Percentiles rank a stretch among this genome's conserved stretches.
These are phyloP conservation scores for Cnidoscolus chayamansa DNA, from an alignment of 441 rosid genomes.

Conservation along the genomic window DNA sequence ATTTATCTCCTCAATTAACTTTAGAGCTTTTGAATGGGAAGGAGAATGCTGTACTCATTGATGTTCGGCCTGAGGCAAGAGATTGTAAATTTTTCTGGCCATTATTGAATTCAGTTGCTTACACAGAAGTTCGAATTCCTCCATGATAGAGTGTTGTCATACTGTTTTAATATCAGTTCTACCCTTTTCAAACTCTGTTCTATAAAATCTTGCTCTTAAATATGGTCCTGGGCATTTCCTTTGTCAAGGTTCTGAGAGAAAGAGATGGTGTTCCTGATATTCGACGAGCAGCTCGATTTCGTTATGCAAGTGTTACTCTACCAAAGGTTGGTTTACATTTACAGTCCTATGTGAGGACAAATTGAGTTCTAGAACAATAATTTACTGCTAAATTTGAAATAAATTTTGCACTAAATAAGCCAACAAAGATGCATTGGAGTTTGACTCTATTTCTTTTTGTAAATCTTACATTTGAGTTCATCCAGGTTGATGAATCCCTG, in stretches of 20 bases:
- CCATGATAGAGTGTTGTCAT: constrained; percentile 6
- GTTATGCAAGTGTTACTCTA: constrained; percentile 65
- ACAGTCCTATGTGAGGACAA: constrained; percentile 1
- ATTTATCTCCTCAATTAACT: constrained; percentile 73
- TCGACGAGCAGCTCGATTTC: constrained; percentile 79
- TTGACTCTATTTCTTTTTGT: constrained; percentile 12
- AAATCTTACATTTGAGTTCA: constrained; percentile 24
- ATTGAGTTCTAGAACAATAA: background rate
- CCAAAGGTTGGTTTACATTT: constrained; percentile 69
- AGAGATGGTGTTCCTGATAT: constrained; percentile 93
- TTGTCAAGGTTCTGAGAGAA: constrained; percentile 68
- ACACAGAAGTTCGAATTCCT: constrained; percentile 8
- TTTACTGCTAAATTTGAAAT: constrained; percentile 11
- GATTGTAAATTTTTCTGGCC: constrained; percentile 37
- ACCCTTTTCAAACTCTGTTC: constrained; percentile 9
- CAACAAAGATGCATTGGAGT: constrained; percentile 15
- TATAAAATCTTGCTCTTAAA: constrained; percentile 19
- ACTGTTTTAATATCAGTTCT: constrained; percentile 7
- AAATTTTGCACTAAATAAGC: constrained; percentile 11
- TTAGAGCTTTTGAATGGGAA: constrained; percentile 66
- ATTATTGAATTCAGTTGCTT: constrained; percentile 13
- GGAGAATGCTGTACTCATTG: constrained; percentile 74
- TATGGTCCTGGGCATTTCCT: constrained; percentile 25
- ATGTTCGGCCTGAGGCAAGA: constrained; percentile 98
- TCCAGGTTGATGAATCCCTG: constrained; percentile 61